Evolutionary conservation across 129 eudicot genomes (phyloP).

Genomic region (Apium graveolens): DNA sequence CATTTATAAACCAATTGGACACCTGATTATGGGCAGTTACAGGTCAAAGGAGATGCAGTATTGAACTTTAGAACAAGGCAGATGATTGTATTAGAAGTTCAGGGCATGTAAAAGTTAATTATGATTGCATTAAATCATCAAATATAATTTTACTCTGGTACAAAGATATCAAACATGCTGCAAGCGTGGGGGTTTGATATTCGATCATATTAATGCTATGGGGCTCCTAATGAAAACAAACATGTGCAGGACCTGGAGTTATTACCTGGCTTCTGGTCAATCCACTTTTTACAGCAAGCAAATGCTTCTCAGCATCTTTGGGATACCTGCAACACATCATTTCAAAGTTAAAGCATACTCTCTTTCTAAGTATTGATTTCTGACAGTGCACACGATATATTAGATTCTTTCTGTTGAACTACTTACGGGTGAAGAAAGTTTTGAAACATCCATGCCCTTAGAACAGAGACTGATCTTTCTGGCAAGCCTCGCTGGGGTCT

Average conservation of each 20-base stretch:
- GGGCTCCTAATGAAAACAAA: neutral
- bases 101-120: neutral
- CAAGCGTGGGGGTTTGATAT: too few species aligned
- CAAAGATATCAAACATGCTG: too few species aligned
- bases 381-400: neutral
- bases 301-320: constrained; percentile 94
- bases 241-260: neutral
- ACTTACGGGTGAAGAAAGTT: constrained; percentile 97
- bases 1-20: constrained; percentile 89
- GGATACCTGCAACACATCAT: constrained; percentile 60
- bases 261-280: constrained; percentile 85
- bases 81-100: neutral
- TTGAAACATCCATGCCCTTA: constrained; percentile 98
- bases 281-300: constrained; percentile 91
- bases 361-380: neutral
- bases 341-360: neutral
- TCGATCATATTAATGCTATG: neutral
- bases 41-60: neutral
- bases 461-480: constrained; percentile 81
- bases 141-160: too few species aligned
- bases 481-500: constrained; percentile 98
- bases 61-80: neutral
- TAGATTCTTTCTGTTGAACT: neutral
- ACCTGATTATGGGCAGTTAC: constrained; percentile 30
- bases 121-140: neutral